Conservation (phyloP, 495 filamentous ascomycete genomes). For the Annulohypoxylon bovei region DNA sequence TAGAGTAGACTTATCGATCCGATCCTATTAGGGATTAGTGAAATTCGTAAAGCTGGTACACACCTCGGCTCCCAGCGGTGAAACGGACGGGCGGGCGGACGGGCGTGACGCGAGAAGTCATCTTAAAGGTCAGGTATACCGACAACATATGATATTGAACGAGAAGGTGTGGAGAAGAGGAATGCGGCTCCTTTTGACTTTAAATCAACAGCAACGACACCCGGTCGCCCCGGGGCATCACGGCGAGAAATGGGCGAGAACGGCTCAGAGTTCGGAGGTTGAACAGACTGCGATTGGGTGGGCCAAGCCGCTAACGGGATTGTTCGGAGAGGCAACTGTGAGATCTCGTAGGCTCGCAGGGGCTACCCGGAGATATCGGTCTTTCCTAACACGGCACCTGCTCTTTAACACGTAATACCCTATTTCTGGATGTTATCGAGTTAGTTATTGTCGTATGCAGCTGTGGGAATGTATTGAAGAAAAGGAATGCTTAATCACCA, state of each 20-base stretch:
- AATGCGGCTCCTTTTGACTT: slow-evolving; percentile 48
- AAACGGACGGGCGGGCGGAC: slow-evolving; percentile 13
- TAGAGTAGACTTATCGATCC: slow-evolving; percentile 7
- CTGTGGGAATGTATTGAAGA: background rate
- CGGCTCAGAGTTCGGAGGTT: slow-evolving; percentile 34
- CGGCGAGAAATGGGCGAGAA: slow-evolving; percentile 30
- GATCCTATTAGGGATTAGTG: slow-evolving; percentile 25
- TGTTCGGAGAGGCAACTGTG: slow-evolving; percentile 34
- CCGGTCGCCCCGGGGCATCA: slow-evolving; percentile 44
- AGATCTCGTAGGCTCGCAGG: slow-evolving; percentile 10
- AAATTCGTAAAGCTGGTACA: background rate
- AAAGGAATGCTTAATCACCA: background rate
- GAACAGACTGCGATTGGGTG: slow-evolving; percentile 33
- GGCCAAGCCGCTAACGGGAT: slow-evolving; percentile 45
- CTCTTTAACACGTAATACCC: background rate
- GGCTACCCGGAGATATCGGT: slow-evolving; percentile 34
- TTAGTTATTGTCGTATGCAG: background rate
- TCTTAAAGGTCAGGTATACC: slow-evolving; percentile 32
- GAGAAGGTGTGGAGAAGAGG: slow-evolving; percentile 42
- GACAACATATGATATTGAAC: slow-evolving; percentile 40
- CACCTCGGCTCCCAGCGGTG: slow-evolving; percentile 28
- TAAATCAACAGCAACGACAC: slow-evolving; percentile 48
- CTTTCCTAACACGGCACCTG: slow-evolving; percentile 11
- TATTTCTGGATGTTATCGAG: background rate
- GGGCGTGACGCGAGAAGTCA: slow-evolving; percentile 1